These are phyloP conservation scores for Dittrichia graveolens DNA, from an alignment of 129 eudicot species.

Conservation along the genomic window DNA sequence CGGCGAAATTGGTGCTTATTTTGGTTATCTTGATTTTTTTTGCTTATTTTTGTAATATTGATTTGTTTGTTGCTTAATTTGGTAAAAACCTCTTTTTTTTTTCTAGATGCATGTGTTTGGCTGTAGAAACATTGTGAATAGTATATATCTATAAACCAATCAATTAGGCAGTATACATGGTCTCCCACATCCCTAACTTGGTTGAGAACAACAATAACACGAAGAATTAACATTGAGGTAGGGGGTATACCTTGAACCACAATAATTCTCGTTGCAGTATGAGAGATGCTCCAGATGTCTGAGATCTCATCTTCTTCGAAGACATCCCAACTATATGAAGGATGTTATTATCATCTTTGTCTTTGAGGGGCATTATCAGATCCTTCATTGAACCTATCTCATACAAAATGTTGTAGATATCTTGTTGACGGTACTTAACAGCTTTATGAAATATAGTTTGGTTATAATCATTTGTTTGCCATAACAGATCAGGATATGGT, in stretches of 20 bases:
- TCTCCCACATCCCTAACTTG: no score
- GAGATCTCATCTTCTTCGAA: slow-evolving; percentile 22
- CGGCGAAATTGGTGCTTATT: no score
- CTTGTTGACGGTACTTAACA: slow-evolving; percentile 27
- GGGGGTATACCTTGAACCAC: slow-evolving; percentile 44
- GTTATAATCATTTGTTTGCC: slow-evolving; percentile 13
- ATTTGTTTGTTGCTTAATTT: no score
- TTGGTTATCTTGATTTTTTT: no score
- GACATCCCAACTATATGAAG: slow-evolving; percentile 42
- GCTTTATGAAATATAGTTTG: slow-evolving; percentile 37
- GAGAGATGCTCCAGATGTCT: slow-evolving; percentile 29
- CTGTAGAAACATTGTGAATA: neutral
- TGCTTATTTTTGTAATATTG: no score
- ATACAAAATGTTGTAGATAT: slow-evolving; percentile 29
- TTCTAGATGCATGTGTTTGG: no score
- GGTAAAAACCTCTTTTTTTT: no score
- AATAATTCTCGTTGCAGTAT: slow-evolving; percentile 41
- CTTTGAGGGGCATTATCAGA: slow-evolving; percentile 10
- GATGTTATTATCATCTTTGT: slow-evolving; percentile 24
- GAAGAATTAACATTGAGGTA: neutral
- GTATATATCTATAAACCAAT: neutral
- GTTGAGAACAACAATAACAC: no score
- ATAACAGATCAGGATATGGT: slow-evolving; percentile 27
- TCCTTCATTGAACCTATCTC: slow-evolving; percentile 30
- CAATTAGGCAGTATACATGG: neutral